Evolutionary conservation across 2,329 filamentous ascomycete species (phyloP), one percentile per base, ranked within the genome.

Genomic region (Clonostachys solani): DNA sequence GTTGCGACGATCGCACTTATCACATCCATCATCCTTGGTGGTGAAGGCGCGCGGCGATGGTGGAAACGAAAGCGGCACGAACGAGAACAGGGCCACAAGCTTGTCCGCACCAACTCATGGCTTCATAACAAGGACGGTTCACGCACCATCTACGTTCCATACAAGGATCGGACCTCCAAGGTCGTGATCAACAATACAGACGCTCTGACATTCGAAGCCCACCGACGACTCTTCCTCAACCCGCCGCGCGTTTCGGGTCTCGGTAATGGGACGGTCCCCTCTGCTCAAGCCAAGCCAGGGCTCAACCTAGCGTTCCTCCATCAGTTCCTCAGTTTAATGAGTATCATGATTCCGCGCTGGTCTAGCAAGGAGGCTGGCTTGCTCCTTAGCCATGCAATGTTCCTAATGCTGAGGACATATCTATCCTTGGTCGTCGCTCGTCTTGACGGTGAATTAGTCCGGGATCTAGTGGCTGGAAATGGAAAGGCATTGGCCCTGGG

Each of bases 331-430:
- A 96, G 92, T 60, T 72, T 99, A 47, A 83, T 97, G 71, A 96
- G 91, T 68, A 97, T 99, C 61, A 95, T 97, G 90, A 88, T 99
- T 52, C 94, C 94, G 6, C 77, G 92, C 52, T 96, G 92, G 87
- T 86, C 86, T 15, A 96, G 91, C 65, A 99, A 99, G 65, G 94
- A 97, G 71, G 92, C 92, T 0, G 92, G 92, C 2, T 71, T 99
- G 52, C 74, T 99, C 33, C 68, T 96, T 52, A 94, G 91, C 59
- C 94, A 99, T 60, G 87, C 89, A 16, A 75, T 90, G 33, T 99
- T 97, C 65, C 69, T 99, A 52, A 83, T 99, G 74, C 74, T 97
- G 45, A 78, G 94, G 50, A 99, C 94, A 41, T 99, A 99, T 60
- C 78, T 99, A 12, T 97, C 92, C 10, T 74, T 99, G 4, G 83